Evolutionary conservation across 1,284 basidiomycete species (phyloP).

Genomic region (Lignosus rhinocerotis): DNA sequence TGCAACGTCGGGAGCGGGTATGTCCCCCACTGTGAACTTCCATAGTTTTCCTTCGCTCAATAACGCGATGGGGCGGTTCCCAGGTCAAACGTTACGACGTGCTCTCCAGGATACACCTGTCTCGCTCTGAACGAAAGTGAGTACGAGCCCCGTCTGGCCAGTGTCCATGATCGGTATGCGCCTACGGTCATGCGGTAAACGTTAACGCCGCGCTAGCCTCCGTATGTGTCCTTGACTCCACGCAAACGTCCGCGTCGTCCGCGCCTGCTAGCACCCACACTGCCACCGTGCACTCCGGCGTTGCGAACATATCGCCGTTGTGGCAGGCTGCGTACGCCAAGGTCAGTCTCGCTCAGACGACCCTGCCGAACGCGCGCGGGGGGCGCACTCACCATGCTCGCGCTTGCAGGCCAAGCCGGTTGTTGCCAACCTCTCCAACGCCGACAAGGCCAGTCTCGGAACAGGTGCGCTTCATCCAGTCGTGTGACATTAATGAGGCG

Average conservation of each 20-base stretch:
- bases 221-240: conserved; percentile 7
- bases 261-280: neutral
- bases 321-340: conserved; percentile 56
- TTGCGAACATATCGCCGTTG: conserved; percentile 48
- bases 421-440: conserved; percentile 49
- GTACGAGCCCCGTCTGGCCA: neutral
- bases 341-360: conserved; percentile 28
- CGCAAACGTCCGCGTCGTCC: neutral
- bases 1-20: conserved; percentile 19
- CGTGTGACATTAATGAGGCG: neutral
- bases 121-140: conserved; percentile 18
- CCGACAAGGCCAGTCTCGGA: conserved; percentile 56
- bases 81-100: conserved; percentile 20
- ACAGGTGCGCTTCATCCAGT: conserved; percentile 44
- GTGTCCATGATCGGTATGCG: no score
- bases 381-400: neutral
- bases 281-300: conserved; percentile 12
- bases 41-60: neutral
- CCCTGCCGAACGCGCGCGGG: no score
- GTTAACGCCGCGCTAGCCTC: conserved; percentile 5
- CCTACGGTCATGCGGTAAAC: neutral
- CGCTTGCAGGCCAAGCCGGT: conserved; percentile 43
- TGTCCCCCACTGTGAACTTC: neutral
- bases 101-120: conserved; percentile 19
- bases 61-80: neutral